Evolutionary conservation across 2,329 filamentous ascomycete species (phyloP), one percentile per base, ranked within the genome.

Genomic region (Sordariomycetes sp.): DNA sequence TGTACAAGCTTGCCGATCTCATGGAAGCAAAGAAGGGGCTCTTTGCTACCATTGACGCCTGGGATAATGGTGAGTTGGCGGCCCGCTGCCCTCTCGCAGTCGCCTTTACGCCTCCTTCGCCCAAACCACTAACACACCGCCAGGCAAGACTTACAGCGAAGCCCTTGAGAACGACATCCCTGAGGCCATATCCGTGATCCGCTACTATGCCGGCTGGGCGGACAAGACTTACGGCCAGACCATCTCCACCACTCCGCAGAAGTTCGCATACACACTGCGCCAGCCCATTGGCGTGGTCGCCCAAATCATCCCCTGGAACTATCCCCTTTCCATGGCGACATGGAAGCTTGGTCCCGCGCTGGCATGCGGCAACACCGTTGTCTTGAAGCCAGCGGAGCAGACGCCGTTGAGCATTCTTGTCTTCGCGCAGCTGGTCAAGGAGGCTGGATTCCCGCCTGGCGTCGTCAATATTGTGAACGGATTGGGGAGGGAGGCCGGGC

Each of bases 281-380:
- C 75, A 84, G 51, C 80, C 80, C 3, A 58, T 84, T 19, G 80
- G 80, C 31, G 80, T 85, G 1, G 79, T 78, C 41, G 79, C 67
- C 6, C 60, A 63, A 52, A 83, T 84, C 39, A 82, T 82, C 39
- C 78, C 79, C 4, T 85, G 79, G 79, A 85, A 85, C 53, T 83
- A 77, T 45, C 79, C 79, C 4, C 59, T 83, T 1, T 63, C 67
- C 5, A 85, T 84, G 76, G 77, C 76, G n/a, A 70, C 72, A 1
- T 84, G 79, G 79, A 84, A 85, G 49, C 66, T 86, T 11, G 81
- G 78, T 15, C 81, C 82, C 21, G 74, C 73, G 8, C 47, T 78
- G 33, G 70, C 72, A 17, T 68, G 69, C 37, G 73, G 73, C 36
- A 76, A 77, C 53, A 71, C 70, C 3, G 58, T 78, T 21, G 61